A percentile compares a stretch with the other conserved stretches of the same genome.
Conservation (phyloP, 2,329 filamentous ascomycete genomes). For the Drechslerella stenobrocha region DNA sequence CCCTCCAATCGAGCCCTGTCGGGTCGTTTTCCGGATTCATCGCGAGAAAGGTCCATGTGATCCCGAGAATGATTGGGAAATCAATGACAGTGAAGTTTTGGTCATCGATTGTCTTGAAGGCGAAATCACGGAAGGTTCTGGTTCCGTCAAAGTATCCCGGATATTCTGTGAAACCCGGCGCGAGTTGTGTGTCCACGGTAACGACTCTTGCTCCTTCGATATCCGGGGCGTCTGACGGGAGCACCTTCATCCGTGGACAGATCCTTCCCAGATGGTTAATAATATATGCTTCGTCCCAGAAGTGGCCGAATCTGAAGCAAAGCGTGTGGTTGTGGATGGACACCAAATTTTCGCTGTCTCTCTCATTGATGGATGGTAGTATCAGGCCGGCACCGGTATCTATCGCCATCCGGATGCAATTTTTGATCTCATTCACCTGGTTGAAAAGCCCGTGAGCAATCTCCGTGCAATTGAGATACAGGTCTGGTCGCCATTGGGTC, state of each 20-base stretch:
- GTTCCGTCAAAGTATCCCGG: constrained; percentile 26
- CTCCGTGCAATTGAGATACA: constrained; percentile 30
- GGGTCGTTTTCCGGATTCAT: constrained; percentile 32
- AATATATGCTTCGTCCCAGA: constrained; percentile 31
- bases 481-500: constrained; percentile 24
- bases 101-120: constrained; percentile 19
- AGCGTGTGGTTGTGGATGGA: constrained; percentile 13
- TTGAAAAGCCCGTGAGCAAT: constrained; percentile 28
- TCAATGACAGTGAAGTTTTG: constrained; percentile 6
- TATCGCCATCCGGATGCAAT: constrained; percentile 34
- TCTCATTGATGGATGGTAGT: constrained; percentile 28
- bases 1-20: constrained; percentile 30
- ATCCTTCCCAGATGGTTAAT: constrained; percentile 19
- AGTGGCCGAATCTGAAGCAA: constrained; percentile 19
- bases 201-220: constrained; percentile 18
- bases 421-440: constrained; percentile 39
- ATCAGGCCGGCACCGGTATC: constrained; percentile 23
- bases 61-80: constrained; percentile 18
- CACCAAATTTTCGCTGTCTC: constrained; percentile 18
- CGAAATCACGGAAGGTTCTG: constrained; percentile 25
- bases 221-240: constrained; percentile 26
- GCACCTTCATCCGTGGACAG: constrained; percentile 31
- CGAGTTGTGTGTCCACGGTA: constrained; percentile 19
- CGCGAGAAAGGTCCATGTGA: constrained; percentile 23
- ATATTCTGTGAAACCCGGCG: constrained; percentile 30